Evolutionary conservation across 2,329 filamentous ascomycete species (phyloP).

Genomic region (Pseudogymnoascus sp.): DNA sequence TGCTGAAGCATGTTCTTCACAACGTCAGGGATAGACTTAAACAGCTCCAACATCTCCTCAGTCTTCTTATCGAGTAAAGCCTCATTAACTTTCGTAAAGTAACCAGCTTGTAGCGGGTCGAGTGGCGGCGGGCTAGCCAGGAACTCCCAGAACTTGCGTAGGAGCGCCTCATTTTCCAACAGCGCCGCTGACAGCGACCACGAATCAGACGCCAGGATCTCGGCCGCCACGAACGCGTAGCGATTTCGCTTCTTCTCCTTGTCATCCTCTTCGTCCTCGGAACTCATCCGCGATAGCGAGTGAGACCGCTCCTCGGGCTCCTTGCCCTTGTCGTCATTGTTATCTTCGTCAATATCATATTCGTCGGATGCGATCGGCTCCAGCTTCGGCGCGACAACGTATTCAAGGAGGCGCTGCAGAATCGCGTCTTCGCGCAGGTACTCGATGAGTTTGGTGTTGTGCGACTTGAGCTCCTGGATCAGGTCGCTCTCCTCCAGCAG

Average conservation of each 20-base stretch:
- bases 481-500: slow-evolving; percentile 91
- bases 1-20: slow-evolving; percentile 82
- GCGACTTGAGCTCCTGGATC: slow-evolving; percentile 95
- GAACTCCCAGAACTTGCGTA: slow-evolving; percentile 87
- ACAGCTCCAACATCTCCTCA: slow-evolving; percentile 86
- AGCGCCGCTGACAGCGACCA: slow-evolving; percentile 94
- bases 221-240: slow-evolving; percentile 87
- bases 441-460: slow-evolving; percentile 95
- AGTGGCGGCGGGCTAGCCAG: slow-evolving; percentile 74
- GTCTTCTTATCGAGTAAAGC: slow-evolving; percentile 97
- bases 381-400: slow-evolving; percentile 74
- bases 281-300: slow-evolving; percentile 41
- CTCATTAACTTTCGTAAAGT: slow-evolving; percentile 98
- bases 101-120: slow-evolving; percentile 88
- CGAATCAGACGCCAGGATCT: slow-evolving; percentile 88
- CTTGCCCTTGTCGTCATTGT: slow-evolving; percentile 38
- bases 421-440: slow-evolving; percentile 83
- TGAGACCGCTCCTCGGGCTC: slow-evolving; percentile 37
- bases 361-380: slow-evolving; percentile 46
- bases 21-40: slow-evolving; percentile 74
- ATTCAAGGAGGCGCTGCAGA: slow-evolving; percentile 76
- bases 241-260: slow-evolving; percentile 85
- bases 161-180: slow-evolving; percentile 69
- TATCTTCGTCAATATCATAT: slow-evolving; percentile 43
- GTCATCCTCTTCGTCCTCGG: slow-evolving; percentile 56